Conservation (phyloP, 2,329 filamentous ascomycete species). For the Aspergillus awamori region DNA sequence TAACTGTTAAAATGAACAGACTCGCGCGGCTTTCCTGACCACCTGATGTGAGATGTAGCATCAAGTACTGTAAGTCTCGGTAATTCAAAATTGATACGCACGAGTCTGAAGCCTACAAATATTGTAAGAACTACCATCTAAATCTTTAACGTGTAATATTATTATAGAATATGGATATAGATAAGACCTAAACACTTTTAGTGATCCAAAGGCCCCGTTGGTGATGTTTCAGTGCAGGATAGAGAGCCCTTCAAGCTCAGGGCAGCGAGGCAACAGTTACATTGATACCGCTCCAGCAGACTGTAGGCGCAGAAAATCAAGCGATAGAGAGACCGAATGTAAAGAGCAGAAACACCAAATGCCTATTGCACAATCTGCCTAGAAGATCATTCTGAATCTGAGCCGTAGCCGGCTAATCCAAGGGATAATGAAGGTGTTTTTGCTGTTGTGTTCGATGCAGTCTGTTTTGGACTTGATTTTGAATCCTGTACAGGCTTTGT, state of each 20-base stretch:
- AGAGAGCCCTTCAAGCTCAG: background rate
- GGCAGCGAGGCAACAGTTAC: background rate
- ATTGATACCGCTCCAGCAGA: background rate
- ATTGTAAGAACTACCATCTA: no score
- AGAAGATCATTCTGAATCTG: slow-evolving; percentile 41
- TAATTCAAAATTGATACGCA: no score
- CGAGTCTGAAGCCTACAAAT: no score
- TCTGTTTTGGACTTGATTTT: background rate
- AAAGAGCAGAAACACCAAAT: background rate
- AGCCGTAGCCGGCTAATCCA: slow-evolving; percentile 44
- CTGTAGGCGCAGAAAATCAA: background rate
- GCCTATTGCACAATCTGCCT: background rate
- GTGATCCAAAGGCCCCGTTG: background rate
- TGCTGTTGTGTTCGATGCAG: slow-evolving; percentile 11
- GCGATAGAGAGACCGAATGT: background rate
- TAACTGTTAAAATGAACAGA: no score
- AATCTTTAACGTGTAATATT: background rate
- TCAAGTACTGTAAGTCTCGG: no score
- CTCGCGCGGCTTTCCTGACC: no score
- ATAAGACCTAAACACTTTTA: background rate
- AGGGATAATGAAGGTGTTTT: slow-evolving; percentile 32
- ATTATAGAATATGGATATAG: background rate
- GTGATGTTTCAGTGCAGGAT: background rate
- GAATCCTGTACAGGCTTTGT: background rate
- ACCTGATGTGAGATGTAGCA: no score